Evolutionary conservation across 2,329 filamentous ascomycete species (phyloP).

Genomic region (Aurifilum marmelostoma): DNA sequence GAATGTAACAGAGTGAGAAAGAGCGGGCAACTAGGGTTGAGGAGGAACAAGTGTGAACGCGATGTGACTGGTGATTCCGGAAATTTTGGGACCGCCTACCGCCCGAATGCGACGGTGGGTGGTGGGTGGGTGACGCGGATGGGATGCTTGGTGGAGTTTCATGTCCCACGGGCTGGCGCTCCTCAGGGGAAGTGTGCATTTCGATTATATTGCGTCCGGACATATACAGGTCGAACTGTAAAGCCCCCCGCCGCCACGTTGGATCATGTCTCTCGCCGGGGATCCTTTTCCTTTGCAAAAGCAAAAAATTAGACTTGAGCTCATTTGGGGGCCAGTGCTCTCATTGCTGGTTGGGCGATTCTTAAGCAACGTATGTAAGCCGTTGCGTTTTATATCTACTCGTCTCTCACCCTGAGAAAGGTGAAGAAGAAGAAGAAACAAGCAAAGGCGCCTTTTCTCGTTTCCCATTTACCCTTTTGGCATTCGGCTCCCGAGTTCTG

Average conservation of each 20-base stretch:
- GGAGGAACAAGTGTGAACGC: background rate
- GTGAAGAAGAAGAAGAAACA: background rate
- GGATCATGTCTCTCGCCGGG: background rate
- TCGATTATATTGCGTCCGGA: background rate
- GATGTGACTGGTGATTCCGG: background rate
- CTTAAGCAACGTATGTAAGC: background rate
- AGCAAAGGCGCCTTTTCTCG: background rate
- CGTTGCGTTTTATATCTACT: background rate
- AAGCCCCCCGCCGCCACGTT: background rate
- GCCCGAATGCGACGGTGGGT: background rate
- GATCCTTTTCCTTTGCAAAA: background rate
- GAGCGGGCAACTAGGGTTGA: background rate
- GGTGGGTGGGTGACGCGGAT: background rate
- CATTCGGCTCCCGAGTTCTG: conserved; percentile 5
- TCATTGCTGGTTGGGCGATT: background rate
- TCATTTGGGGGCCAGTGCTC: background rate
- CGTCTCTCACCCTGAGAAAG: background rate
- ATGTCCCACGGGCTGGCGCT: background rate
- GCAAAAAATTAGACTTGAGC: background rate
- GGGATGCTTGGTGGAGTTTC: background rate
- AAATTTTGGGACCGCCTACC: background rate
- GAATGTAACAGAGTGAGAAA: background rate
- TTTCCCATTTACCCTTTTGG: background rate
- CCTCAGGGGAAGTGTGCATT: background rate
- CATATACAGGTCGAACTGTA: conserved; percentile 5